Conservation (phyloP, 805 yeast genomes). For the Sugiyamaella valdiviana region DNA sequence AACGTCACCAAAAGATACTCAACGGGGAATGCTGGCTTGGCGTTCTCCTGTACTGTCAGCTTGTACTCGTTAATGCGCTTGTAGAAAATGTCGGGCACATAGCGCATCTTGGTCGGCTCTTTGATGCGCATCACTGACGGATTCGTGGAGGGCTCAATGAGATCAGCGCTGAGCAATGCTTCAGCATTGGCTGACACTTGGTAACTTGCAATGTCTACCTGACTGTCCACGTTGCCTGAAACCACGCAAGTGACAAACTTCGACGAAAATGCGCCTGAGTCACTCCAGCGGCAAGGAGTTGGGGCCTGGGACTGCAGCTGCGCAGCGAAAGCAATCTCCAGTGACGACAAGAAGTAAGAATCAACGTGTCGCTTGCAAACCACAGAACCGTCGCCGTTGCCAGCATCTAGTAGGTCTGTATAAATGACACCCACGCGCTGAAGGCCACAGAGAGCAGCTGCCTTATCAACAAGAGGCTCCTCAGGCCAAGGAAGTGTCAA, state of each 20-base stretch:
- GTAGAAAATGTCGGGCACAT: slow-evolving; percentile 92
- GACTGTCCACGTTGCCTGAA: slow-evolving; percentile 81
- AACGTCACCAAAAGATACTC: slow-evolving; percentile 80
- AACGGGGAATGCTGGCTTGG: slow-evolving; percentile 90
- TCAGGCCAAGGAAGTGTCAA: slow-evolving; percentile 48
- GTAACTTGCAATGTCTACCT: slow-evolving; percentile 84
- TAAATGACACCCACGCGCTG: slow-evolving; percentile 75
- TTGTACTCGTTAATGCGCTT: slow-evolving; percentile 82
- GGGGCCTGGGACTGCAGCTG: slow-evolving; percentile 63
- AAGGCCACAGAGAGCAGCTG: slow-evolving; percentile 58
- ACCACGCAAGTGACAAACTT: slow-evolving; percentile 91
- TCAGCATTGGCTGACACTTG: slow-evolving; percentile 88
- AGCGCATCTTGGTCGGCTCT: slow-evolving; percentile 62
- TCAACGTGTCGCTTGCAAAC: slow-evolving; percentile 89
- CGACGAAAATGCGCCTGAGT: slow-evolving; percentile 65
- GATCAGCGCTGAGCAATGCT: slow-evolving; percentile 77
- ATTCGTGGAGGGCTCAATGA: slow-evolving; percentile 81
- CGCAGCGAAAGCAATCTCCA: slow-evolving; percentile 82
- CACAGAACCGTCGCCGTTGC: slow-evolving; percentile 81
- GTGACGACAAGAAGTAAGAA: slow-evolving; percentile 81
- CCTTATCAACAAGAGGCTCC: slow-evolving; percentile 43
- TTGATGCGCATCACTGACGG: slow-evolving; percentile 82
- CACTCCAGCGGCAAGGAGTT: slow-evolving; percentile 57
- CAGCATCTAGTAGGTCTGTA: slow-evolving; percentile 86
- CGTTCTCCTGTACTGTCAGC: slow-evolving; percentile 76